phyloP scores from a whole-genome alignment of 2,329 filamentous ascomycete genomes.

The Monilinia vaccinii-corymbosi region DNA sequence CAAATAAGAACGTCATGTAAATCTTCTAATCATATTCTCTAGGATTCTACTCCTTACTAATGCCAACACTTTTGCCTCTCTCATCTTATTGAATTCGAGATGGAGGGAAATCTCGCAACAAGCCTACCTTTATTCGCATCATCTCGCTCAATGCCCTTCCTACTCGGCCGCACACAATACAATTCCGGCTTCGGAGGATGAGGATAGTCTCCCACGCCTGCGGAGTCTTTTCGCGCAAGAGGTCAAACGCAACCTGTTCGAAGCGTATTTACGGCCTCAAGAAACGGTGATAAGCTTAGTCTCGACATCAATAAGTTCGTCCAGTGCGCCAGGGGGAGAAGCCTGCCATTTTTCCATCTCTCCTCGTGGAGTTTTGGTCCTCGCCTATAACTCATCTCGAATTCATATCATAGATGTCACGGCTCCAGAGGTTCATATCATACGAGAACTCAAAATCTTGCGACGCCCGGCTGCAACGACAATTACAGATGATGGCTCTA shows the following conservation, averaged over 20 bases:
- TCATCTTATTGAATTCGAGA: slow-evolving; percentile 55
- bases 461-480: slow-evolving; percentile 68
- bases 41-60: slow-evolving; percentile 54
- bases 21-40: slow-evolving; percentile 13
- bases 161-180: slow-evolving; percentile 42
- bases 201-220: slow-evolving; percentile 46
- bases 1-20: neutral
- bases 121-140: slow-evolving; percentile 52
- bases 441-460: slow-evolving; percentile 70
- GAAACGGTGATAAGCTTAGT: slow-evolving; percentile 70
- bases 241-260: slow-evolving; percentile 68
- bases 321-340: slow-evolving; percentile 70
- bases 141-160: slow-evolving; percentile 52
- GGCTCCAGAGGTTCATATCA: slow-evolving; percentile 50
- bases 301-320: slow-evolving; percentile 75
- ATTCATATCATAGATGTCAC: slow-evolving; percentile 70
- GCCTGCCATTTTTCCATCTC: slow-evolving; percentile 80
- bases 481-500: slow-evolving; percentile 66
- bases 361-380: slow-evolving; percentile 60
- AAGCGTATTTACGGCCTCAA: slow-evolving; percentile 61
- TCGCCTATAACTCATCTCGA: slow-evolving; percentile 78
- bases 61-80: slow-evolving; percentile 56
- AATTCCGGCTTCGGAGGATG: slow-evolving; percentile 31
- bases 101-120: slow-evolving; percentile 57
- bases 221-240: slow-evolving; percentile 60